Percentiles rank a stretch among this genome's conserved stretches.
These are phyloP conservation scores for Albatrellus sp. DNA, from an alignment of 1,284 basidiomycete species.

Conservation along the genomic window DNA sequence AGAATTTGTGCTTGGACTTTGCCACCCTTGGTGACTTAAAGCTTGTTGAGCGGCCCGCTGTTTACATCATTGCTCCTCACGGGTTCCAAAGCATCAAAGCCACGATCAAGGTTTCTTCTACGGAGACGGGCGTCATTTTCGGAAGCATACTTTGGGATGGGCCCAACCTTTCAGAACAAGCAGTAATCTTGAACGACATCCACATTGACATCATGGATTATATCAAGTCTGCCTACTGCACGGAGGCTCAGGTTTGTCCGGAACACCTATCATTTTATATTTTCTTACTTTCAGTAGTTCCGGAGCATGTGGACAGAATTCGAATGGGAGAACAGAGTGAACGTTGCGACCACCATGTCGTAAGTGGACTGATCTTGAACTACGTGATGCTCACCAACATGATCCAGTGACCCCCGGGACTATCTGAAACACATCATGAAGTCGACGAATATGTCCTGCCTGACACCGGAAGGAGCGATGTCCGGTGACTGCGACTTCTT, in stretches of 20 bases:
- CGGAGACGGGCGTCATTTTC: slow-evolving; percentile 97
- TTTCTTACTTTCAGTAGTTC: slow-evolving; percentile 43
- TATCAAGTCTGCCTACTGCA: slow-evolving; percentile 95
- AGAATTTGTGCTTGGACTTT: slow-evolving; percentile 96
- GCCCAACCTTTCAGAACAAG: slow-evolving; percentile 76
- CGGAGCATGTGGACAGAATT: slow-evolving; percentile 97
- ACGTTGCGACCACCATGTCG: slow-evolving; percentile 76
- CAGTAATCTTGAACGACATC: slow-evolving; percentile 92
- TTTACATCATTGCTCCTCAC: slow-evolving; percentile 90
- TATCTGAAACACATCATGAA: slow-evolving; percentile 89
- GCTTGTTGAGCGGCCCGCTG: slow-evolving; percentile 88
- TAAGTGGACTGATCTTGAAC: slow-evolving; percentile 23
- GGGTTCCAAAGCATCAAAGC: slow-evolving; percentile 99
- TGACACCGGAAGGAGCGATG: slow-evolving; percentile 88
- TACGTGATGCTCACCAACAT: slow-evolving; percentile 3
- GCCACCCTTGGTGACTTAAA: slow-evolving; percentile 96
- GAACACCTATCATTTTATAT: slow-evolving; percentile 2
- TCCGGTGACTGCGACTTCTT: slow-evolving; percentile 92
- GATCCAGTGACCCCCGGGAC: slow-evolving; percentile 55
- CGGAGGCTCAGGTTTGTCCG: slow-evolving; percentile 74
- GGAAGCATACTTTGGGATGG: slow-evolving; percentile 97
- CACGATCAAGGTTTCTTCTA: slow-evolving; percentile 95
- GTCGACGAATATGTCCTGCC: slow-evolving; percentile 89
- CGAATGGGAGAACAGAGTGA: slow-evolving; percentile 97
- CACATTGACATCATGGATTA: slow-evolving; percentile 99